Evolutionary conservation across 805 yeast species (phyloP).

Genomic region (Yamadazyma laniorum): DNA sequence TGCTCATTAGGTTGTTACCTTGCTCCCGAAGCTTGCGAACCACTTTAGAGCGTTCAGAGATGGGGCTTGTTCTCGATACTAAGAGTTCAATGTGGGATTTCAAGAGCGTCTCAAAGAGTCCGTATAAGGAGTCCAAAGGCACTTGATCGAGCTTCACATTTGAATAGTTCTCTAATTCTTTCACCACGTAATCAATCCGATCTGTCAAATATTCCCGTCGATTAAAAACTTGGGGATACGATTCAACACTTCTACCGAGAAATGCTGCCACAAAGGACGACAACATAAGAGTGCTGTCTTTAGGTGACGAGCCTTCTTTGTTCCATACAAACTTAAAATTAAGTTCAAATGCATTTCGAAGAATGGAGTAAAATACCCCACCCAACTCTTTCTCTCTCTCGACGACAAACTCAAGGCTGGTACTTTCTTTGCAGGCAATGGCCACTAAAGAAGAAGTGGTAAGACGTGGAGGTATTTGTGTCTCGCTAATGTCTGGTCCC

Average conservation of each 20-base stretch:
- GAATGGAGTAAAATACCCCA: slow-evolving; percentile 17
- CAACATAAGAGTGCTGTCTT: slow-evolving; percentile 3
- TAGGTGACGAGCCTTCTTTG: neutral
- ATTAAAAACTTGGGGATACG: slow-evolving; percentile 7
- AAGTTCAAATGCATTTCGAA: slow-evolving; percentile 14
- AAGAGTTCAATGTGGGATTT: slow-evolving; percentile 9
- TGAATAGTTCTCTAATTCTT: slow-evolving; percentile 10
- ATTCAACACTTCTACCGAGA: slow-evolving; percentile 4
- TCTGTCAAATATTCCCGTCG: slow-evolving; percentile 11
- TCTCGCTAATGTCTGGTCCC: slow-evolving; percentile 18
- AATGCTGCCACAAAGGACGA: slow-evolving; percentile 13
- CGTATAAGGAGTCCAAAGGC: slow-evolving; percentile 10
- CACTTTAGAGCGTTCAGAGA: neutral
- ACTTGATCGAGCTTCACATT: slow-evolving; percentile 4
- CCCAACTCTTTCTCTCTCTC: slow-evolving; percentile 17
- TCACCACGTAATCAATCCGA: slow-evolving; percentile 12
- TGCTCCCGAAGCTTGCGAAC: slow-evolving; percentile 28
- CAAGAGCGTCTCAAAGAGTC: slow-evolving; percentile 11
- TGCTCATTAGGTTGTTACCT: slow-evolving; percentile 40
- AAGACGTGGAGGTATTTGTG: slow-evolving; percentile 12
- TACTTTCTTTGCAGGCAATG: neutral
- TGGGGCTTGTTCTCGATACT: neutral
- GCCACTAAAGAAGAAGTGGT: slow-evolving; percentile 14
- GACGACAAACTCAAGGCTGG: neutral
- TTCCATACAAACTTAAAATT: slow-evolving; percentile 1